These are phyloP conservation scores for Blepharisma undulans DNA, from an alignment of 169 alveolate species.

Conservation along the genomic window DNA sequence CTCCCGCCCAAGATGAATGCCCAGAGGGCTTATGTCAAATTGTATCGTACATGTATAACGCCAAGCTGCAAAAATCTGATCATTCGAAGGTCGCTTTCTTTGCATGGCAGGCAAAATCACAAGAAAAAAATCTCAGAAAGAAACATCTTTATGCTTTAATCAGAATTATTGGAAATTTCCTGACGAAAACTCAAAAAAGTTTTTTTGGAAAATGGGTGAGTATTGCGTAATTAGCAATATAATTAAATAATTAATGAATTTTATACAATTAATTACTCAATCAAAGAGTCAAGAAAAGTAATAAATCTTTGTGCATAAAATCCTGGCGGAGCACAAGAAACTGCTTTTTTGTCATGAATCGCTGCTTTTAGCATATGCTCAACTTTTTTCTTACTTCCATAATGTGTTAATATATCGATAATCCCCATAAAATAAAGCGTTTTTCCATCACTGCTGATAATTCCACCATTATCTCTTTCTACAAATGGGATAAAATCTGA, in stretches of 20 bases:
- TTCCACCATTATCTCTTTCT: conserved; percentile 6
- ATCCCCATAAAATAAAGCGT: conserved; percentile 28
- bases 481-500: background rate
- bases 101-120: background rate
- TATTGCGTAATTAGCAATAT: background rate
- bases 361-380: conserved; percentile 30
- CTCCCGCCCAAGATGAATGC: background rate
- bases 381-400: conserved; percentile 3
- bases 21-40: background rate
- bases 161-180: background rate
- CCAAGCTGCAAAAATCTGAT: background rate
- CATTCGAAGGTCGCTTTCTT: background rate
- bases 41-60: background rate
- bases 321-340: conserved; percentile 32
- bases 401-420: conserved; percentile 30
- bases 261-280: background rate
- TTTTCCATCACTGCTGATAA: background rate
- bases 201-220: background rate
- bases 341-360: background rate
- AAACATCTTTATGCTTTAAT: background rate
- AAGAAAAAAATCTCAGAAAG: background rate
- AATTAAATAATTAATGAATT: too few relatives aligned
- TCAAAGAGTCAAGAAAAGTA: background rate
- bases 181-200: background rate
- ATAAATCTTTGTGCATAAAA: conserved; percentile 19